phyloP scores from a whole-genome alignment of 2,329 filamentous ascomycete genomes.

The Chrysoporthe austroafricana region DNA sequence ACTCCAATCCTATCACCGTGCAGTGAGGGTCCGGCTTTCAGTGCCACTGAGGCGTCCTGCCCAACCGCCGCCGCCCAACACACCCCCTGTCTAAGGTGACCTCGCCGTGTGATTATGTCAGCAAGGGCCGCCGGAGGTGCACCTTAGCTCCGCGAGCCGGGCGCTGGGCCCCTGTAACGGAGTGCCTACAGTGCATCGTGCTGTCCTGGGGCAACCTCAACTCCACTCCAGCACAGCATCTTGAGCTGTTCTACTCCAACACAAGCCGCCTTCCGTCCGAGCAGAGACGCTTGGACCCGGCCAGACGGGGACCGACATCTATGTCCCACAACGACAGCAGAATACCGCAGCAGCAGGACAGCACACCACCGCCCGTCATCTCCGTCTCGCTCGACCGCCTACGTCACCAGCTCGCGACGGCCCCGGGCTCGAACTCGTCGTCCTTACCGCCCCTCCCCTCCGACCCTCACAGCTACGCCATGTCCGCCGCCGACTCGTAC shows the following conservation, averaged over 20 bases:
- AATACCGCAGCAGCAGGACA: slow-evolving; percentile 13
- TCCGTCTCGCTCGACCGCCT: slow-evolving; percentile 11
- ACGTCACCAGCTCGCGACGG: slow-evolving; percentile 8
- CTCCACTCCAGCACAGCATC: background rate
- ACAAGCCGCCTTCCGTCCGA: background rate
- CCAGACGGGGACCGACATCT: background rate
- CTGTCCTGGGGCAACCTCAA: no score
- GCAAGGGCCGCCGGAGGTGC: background rate
- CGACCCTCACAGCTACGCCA: slow-evolving; percentile 1
- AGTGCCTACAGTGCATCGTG: background rate
- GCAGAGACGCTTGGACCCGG: background rate
- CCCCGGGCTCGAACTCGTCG: background rate
- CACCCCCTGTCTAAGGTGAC: background rate
- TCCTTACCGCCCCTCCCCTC: background rate
- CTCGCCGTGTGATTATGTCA: slow-evolving; percentile 5
- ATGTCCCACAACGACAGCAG: slow-evolving; percentile 10
- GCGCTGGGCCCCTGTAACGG: no score
- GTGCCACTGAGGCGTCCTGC: background rate
- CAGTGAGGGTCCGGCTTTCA: slow-evolving; percentile 1
- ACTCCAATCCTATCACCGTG: background rate
- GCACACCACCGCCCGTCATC: slow-evolving; percentile 5
- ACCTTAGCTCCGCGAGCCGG: background rate
- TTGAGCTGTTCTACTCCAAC: background rate
- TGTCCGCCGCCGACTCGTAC: slow-evolving; percentile 51
- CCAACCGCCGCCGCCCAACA: no score